Conservation (phyloP, 805 yeast genomes). For the Metahyphopichia silvanorum region DNA sequence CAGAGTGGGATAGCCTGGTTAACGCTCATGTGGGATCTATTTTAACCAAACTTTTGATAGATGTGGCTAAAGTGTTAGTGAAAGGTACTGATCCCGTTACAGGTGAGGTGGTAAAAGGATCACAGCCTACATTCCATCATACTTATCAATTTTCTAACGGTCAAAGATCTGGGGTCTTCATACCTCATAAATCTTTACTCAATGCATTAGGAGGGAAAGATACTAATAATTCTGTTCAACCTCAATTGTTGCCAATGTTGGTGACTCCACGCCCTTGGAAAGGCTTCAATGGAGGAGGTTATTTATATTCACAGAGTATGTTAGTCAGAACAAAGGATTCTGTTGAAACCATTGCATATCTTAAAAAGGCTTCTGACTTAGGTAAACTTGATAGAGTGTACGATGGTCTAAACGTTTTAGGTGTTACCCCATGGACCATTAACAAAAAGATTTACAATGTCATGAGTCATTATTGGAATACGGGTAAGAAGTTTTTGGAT, state of each 20-base stretch:
- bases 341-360: slow-evolving; percentile 86
- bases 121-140: slow-evolving; percentile 89
- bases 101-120: slow-evolving; percentile 59
- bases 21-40: slow-evolving; percentile 76
- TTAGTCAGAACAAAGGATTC: slow-evolving; percentile 79
- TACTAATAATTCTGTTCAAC: slow-evolving; percentile 64
- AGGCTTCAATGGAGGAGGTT: slow-evolving; percentile 81
- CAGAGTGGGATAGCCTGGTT: slow-evolving; percentile 23
- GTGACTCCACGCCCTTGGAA: slow-evolving; percentile 90
- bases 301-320: slow-evolving; percentile 57
- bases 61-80: slow-evolving; percentile 80
- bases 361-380: slow-evolving; percentile 76
- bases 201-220: slow-evolving; percentile 65
- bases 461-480: slow-evolving; percentile 81
- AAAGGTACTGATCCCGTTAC: slow-evolving; percentile 79
- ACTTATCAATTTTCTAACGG: slow-evolving; percentile 81
- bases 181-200: slow-evolving; percentile 67
- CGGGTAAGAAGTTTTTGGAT: slow-evolving; percentile 71
- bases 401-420: slow-evolving; percentile 81
- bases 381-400: slow-evolving; percentile 65
- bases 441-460: slow-evolving; percentile 68
- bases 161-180: slow-evolving; percentile 75
- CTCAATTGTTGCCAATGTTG: slow-evolving; percentile 91
- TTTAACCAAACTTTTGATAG: slow-evolving; percentile 68
- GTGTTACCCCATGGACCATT: slow-evolving; percentile 89